Conservation (phyloP, 2,329 filamentous ascomycete species). For the Aspergillus luchuensis region DNA sequence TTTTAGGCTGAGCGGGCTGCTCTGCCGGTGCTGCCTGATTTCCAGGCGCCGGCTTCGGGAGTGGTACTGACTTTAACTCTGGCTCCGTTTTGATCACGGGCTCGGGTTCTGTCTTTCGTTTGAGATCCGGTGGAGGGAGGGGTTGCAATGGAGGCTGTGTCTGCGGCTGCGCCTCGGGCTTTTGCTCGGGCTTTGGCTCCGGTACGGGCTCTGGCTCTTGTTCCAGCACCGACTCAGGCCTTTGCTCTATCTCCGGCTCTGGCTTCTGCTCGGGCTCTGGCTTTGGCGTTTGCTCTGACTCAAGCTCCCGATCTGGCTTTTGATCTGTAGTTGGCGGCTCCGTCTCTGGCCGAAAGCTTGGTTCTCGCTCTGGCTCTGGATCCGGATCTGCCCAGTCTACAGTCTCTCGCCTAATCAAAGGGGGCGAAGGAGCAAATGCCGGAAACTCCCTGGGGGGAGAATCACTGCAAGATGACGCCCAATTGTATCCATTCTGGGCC, state of each 20-base stretch:
- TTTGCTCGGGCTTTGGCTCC: background rate
- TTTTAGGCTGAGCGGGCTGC: background rate
- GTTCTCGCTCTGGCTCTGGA: background rate
- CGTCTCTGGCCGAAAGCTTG: background rate
- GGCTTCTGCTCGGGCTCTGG: background rate
- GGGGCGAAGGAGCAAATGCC: background rate
- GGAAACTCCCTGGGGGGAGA: background rate
- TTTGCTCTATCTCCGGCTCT: background rate
- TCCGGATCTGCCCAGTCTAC: background rate
- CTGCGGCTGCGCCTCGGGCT: background rate
- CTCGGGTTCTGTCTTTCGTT: background rate
- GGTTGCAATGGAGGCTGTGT: background rate
- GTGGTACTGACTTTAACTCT: background rate
- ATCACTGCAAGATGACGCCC: background rate
- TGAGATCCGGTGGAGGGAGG: background rate
- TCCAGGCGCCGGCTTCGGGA: background rate
- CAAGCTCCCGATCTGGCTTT: background rate
- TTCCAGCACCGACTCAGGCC: background rate
- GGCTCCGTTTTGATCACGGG: background rate
- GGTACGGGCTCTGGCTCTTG: background rate
- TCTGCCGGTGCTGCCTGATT: background rate
- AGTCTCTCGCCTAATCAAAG: background rate
- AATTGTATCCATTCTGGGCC: background rate
- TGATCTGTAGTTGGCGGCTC: too few relatives aligned
- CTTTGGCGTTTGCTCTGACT: background rate